Evolutionary conservation across 345 rosid species (phyloP), one percentile per base, ranked within the genome.

Genomic region (Arabidopsis suecica): DNA sequence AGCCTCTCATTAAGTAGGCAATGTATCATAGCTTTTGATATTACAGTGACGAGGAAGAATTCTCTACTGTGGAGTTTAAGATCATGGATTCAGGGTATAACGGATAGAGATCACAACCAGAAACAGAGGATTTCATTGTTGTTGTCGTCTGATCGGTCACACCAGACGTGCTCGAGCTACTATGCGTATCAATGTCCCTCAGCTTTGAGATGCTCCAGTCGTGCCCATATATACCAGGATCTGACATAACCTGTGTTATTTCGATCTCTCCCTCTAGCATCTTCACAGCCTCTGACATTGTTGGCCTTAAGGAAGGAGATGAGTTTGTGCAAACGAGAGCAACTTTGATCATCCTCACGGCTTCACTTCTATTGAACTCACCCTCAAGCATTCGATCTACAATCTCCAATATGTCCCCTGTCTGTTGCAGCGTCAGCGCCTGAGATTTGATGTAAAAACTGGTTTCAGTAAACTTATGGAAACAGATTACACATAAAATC

Each of bases 301-400:
- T 56, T 42, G 84, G 88, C 73, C 88, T 65, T 33, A 72, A 20
- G 0, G 81, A 32, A 3, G 83, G 80, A n/a, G 86, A 79, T 7
- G 74, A 37, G 47, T 71, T 74, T 32, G 85, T 71, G 82, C 88
- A 85, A 20, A 79, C 11, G 1, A 85, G 75, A 20, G 86, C 84
- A 53, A 75, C 71, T 57, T 66, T 74, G 22, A 83, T 77, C 84
- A 85, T 74, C 44, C 76, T 75, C 16, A 55, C 72, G 0, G 78
- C 78, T 70, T 85, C 88, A 41, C 22, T 75, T 10, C 49, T 65
- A 59, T 81, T 61, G 69, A 72, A 74, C 2, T 77, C 64, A 23
- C 73, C 57, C 34, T 28, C 67, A 3, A 83, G 49, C 57, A n/a
- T 79, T 0, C 65, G 68, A 75, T 85, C 84, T 36, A 83, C 72